These are phyloP conservation scores for Lablab purpureus DNA, from an alignment of 306 rosid genomes.

Conservation along the genomic window DNA sequence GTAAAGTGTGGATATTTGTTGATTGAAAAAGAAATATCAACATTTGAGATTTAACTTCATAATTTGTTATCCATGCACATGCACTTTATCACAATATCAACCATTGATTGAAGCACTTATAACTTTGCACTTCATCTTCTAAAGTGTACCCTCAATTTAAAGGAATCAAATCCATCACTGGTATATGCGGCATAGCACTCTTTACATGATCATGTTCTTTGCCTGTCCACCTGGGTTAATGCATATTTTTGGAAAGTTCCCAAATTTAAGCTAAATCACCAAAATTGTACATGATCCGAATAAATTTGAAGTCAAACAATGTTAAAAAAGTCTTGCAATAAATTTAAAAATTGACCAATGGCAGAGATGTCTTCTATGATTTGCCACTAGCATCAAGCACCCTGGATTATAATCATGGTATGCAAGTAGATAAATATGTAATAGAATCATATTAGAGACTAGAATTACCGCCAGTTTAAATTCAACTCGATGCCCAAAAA, in stretches of 20 bases:
- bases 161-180: conserved; percentile 9
- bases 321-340: conserved; percentile 15
- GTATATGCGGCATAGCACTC: conserved; percentile 31
- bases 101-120: not conserved
- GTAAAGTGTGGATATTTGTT: not conserved
- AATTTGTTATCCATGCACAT: not conserved
- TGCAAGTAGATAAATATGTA: conserved; percentile 3
- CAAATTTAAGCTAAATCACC: not conserved
- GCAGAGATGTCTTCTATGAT: not conserved
- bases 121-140: not conserved
- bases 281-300: not conserved
- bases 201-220: conserved; percentile 16
- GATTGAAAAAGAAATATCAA: not conserved
- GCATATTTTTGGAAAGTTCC: not conserved
- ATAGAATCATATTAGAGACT: not conserved
- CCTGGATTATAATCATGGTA: conserved; percentile 8
- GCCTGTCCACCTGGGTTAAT: conserved; percentile 1
- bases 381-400: not conserved
- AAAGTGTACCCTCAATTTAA: not conserved
- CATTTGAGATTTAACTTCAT: not conserved
- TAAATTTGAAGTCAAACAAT: conserved; percentile 5
- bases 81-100: conserved; percentile 13
- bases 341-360: conserved; percentile 20
- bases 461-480: conserved; percentile 27
- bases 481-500: conserved; percentile 20